Evolutionary conservation across 108 stramenopile species (phyloP).

Genomic region (Skeletonema grethae): DNA sequence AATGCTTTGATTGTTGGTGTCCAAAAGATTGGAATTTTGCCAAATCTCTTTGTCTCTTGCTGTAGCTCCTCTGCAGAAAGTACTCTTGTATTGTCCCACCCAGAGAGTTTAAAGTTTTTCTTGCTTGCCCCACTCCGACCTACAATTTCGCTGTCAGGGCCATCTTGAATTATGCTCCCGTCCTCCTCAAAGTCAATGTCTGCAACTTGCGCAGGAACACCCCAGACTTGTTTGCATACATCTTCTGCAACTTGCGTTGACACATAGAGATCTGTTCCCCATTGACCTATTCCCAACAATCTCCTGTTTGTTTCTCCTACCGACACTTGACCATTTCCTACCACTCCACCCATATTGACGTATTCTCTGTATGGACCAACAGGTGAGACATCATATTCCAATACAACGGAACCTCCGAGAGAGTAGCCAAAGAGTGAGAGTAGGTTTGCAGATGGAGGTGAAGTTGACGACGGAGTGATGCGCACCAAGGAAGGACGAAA

Average conservation of each 20-base stretch:
- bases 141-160: not conserved
- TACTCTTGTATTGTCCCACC: conserved; percentile 52
- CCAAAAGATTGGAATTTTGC: conserved; percentile 57
- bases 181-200: conserved; percentile 45
- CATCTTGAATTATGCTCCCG: conserved; percentile 24
- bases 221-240: conserved; percentile 52
- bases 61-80: conserved; percentile 8
- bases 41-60: conserved; percentile 18
- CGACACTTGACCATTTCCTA: conserved; percentile 27
- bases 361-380: conserved; percentile 64
- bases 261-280: conserved; percentile 60
- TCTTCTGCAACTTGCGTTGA: conserved; percentile 53
- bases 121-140: not conserved
- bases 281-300: conserved; percentile 50
- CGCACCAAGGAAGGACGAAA: conserved; percentile 58
- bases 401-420: conserved; percentile 51
- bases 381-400: conserved; percentile 65
- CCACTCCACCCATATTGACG: conserved; percentile 54
- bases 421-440: conserved; percentile 56
- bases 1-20: conserved; percentile 68
- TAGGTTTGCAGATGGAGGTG: conserved; percentile 26
- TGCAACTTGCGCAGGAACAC: conserved; percentile 56
- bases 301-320: conserved; percentile 7
- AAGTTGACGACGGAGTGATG: conserved; percentile 2
- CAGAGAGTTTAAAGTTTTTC: conserved; percentile 37